These are phyloP conservation scores for Fusarium napiforme DNA, from an alignment of 2,329 filamentous ascomycete species.

Conservation along the genomic window DNA sequence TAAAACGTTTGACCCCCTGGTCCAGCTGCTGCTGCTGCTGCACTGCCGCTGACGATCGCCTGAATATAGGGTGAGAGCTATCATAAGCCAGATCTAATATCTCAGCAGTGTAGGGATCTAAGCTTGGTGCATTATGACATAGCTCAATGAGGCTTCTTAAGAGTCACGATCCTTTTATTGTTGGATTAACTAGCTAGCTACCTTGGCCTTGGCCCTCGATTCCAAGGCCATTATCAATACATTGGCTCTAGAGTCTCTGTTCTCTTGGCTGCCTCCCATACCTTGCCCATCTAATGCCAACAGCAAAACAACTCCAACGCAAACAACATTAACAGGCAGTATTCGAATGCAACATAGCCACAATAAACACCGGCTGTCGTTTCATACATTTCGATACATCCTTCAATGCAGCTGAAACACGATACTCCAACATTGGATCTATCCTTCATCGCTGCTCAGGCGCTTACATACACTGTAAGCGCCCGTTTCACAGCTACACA, in stretches of 20 bases:
- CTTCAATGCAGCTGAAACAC: conserved; percentile 11
- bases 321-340: background rate
- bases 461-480: conserved; percentile 35
- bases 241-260: background rate
- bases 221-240: background rate
- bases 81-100: conserved; percentile 1
- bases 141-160: background rate
- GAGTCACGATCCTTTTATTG: background rate
- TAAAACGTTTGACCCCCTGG: conserved; percentile 2
- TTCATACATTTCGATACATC: background rate
- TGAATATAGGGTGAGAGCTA: conserved; percentile 20
- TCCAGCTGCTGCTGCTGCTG: conserved; percentile 8
- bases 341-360: background rate
- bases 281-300: background rate
- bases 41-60: conserved; percentile 32
- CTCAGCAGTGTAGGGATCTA: conserved; percentile 35
- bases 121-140: conserved; percentile 21
- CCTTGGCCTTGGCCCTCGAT: background rate
- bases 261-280: conserved; percentile 32
- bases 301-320: background rate
- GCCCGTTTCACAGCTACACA: conserved; percentile 12
- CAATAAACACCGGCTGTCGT: background rate
- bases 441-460: conserved; percentile 6
- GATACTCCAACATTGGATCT: background rate
- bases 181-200: background rate